These are phyloP conservation scores for Sordariomycetes sp. DNA, from an alignment of 2,329 filamentous ascomycete species.

Conservation along the genomic window DNA sequence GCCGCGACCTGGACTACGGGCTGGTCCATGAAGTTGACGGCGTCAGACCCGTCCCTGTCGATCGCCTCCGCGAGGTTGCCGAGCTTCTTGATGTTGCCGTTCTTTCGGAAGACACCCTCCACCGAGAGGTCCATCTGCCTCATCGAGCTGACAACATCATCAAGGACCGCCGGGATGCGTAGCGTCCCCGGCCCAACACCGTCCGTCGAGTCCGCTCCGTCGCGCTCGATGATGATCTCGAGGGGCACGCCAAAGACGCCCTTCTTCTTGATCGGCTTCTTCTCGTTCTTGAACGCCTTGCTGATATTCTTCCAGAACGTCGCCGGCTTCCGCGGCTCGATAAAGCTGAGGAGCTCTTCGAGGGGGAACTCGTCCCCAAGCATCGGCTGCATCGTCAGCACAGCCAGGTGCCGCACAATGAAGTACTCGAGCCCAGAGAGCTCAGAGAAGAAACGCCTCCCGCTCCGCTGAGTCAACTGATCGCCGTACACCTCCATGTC, in stretches of 20 bases:
- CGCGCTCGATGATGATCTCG: conserved; percentile 79
- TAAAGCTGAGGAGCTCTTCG: conserved; percentile 82
- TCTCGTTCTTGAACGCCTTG: conserved; percentile 87
- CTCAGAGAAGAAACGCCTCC: conserved; percentile 88
- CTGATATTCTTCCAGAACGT: conserved; percentile 98
- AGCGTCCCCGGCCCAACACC: conserved; percentile 86
- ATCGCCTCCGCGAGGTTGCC: conserved; percentile 78
- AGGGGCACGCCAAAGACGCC: conserved; percentile 85
- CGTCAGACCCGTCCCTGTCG: conserved; percentile 73
- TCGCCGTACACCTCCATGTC: conserved; percentile 38
- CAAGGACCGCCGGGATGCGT: conserved; percentile 85
- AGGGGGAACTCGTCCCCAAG: conserved; percentile 84
- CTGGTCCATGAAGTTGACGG: conserved; percentile 75
- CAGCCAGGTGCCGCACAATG: conserved; percentile 88
- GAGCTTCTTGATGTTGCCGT: conserved; percentile 92
- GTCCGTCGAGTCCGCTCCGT: conserved; percentile 94
- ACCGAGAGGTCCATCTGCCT: conserved; percentile 98
- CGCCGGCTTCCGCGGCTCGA: conserved; percentile 76
- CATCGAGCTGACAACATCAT: conserved; percentile 89
- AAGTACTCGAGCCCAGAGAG: conserved; percentile 93
- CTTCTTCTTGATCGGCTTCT: conserved; percentile 75
- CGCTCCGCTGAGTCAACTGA: conserved; percentile 35
- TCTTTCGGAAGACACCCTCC: conserved; percentile 97
- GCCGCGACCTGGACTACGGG: conserved; percentile 90
- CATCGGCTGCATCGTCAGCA: conserved; percentile 87